phyloP scores from a whole-genome alignment of 768 basidiomycete genomes.

The Tylopilus sp. region DNA sequence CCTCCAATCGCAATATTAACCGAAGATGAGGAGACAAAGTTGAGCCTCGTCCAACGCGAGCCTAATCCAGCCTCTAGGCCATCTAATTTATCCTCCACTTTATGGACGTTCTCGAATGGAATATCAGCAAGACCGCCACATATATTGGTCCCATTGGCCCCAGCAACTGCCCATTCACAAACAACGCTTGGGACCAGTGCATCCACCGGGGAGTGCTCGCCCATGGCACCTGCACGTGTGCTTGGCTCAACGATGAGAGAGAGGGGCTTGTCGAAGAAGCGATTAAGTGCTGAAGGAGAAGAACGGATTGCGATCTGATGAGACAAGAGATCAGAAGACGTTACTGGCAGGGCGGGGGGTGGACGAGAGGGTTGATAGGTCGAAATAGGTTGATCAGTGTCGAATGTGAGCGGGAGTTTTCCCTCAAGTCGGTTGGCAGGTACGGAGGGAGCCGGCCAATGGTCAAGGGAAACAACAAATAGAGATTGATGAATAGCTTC shows the following conservation, averaged over 20 bases:
- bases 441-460: conserved; percentile 44
- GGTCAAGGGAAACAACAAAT: conserved; percentile 79
- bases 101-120: conserved; percentile 9
- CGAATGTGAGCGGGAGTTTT: conserved; percentile 31
- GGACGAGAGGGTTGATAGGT: conserved; percentile 3
- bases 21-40: conserved; percentile 69
- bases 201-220: conserved; percentile 89
- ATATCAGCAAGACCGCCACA: conserved; percentile 53
- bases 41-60: conserved; percentile 55
- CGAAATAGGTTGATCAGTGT: conserved; percentile 22
- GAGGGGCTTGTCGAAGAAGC: conserved; percentile 89
- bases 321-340: conserved; percentile 46
- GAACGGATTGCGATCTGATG: conserved; percentile 75
- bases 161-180: conserved; percentile 71
- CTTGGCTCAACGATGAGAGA: conserved; percentile 82
- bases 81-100: not conserved
- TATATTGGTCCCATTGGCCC: conserved; percentile 12
- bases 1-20: conserved; percentile 52
- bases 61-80: conserved; percentile 8
- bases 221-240: conserved; percentile 79
- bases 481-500: conserved; percentile 68
- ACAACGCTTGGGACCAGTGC: conserved; percentile 87
- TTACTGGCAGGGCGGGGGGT: conserved; percentile 6
- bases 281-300: conserved; percentile 64
- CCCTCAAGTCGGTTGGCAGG: conserved; percentile 19